Evolutionary conservation across 164 flowering plant species (phyloP), one percentile per base, ranked within the genome.

Genomic region (Umbilicus rupestris): DNA sequence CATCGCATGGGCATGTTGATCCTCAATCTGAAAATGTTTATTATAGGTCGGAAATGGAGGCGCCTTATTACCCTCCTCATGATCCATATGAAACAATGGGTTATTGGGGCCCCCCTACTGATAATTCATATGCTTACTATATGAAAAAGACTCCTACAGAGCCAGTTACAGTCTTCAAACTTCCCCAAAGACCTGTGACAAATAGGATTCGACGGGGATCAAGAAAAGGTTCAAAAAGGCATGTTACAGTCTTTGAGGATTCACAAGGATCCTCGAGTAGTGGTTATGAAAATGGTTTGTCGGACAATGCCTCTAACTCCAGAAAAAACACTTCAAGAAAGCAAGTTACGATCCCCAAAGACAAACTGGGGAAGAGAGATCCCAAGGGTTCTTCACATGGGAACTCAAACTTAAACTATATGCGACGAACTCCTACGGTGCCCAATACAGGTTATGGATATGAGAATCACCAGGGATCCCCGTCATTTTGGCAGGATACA

Each of bases 71-170:
- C 35, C 33, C 64, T 59, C 60, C 50, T 19, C 59, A 59, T 68
- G 45, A 29, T 39, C 46, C 64, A 9, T 41, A 41, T 41, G 26
- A 17, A 37, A n/a, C 42, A 33, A 37, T 31, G 45, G 50, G 49
- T 14, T 60, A 47, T 41, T 68, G 64, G 70, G 62, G 44, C 20
- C 17, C 49, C 1, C 49, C 75, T 42, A 65, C 57, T 24, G 39
- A 37, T 55, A 74, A 75, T 69, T 47, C 71, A 26, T 57, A 71
- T 63, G 64, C 76, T 17, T 83, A 82, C 64, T 87, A 81, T 74
- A 87, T 89, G 97, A 85, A 74, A 67, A 85, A 68, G 58, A 77
- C 88, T 1, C 70, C 85, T 0, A 73, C 96, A 0, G 74, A 76
- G 15, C 82, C 82, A 16, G 71, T 84, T 9, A 71, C 87, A 58